Conservation (phyloP, 345 rosid genomes). For the Adansonia digitata region DNA sequence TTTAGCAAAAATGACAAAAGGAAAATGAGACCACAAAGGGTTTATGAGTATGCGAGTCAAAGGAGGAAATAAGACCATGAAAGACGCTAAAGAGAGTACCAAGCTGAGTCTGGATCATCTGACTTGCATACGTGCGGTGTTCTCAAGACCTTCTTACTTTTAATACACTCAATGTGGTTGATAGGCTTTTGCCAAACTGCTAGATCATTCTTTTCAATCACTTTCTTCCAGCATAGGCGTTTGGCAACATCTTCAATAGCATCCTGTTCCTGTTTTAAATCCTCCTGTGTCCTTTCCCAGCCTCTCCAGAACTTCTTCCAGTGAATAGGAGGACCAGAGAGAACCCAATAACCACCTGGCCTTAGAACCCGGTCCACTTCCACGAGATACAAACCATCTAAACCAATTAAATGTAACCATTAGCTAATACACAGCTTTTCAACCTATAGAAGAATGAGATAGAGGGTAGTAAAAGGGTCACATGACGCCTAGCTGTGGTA, state of each 20-base stretch:
- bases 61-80: constrained; percentile 8
- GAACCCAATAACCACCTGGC: constrained; percentile 98
- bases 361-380: constrained; percentile 91
- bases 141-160: constrained; percentile 41
- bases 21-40: constrained; percentile 1
- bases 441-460: neutral
- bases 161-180: constrained; percentile 71
- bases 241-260: constrained; percentile 76
- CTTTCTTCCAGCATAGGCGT: constrained; percentile 91
- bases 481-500: too few relatives aligned
- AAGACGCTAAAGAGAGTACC: constrained; percentile 38
- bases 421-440: constrained; percentile 13
- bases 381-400: constrained; percentile 77
- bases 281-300: constrained; percentile 82
- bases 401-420: neutral
- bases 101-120: constrained; percentile 60
- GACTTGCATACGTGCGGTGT: constrained; percentile 69
- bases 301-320: constrained; percentile 96
- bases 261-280: constrained; percentile 79
- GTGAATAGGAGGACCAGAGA: constrained; percentile 87
- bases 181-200: constrained; percentile 79
- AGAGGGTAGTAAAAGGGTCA: neutral
- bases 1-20: constrained; percentile 1
- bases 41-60: neutral
- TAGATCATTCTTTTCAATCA: constrained; percentile 64